Base-by-base conservation (phyloP, 257 asterid species). In the Solanum chilense region DNA sequence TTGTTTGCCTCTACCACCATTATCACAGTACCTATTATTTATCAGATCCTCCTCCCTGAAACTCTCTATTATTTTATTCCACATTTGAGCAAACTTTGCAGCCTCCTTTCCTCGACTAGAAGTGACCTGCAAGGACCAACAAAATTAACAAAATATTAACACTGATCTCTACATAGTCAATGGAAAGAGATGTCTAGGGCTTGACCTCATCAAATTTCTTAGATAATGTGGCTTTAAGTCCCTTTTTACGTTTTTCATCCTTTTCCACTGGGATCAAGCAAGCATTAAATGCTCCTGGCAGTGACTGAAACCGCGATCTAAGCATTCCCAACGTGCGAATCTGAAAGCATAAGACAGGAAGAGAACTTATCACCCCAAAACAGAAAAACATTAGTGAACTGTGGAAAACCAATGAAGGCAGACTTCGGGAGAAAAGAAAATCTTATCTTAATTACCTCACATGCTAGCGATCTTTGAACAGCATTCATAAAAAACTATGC, bases 11-110 rank as follows among this genome's bases (percentile, higher is more conserved):
- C 70, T 69, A 45, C 83, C 68, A 56, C 73, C 49, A 85, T 45
- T 69, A 62, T 44, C 27, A 41, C 5, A 6, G 47, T 89, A 94
- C 99, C 94, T 92, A 86, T 95, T 89, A 91, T 93, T 94, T 85
- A 97, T 97, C 85, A 95, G 90, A 92, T 97, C 99, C 93, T 97
- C 99, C 85, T 97, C 99, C 92, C 99, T 93, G 88, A 97, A 97
- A 90, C 98, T 91, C 92, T 97, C 99, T 80, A 97, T 93, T 71
- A 97, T 97, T 91, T 95, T 95, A 92, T 97, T 97, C 99, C 99
- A 97, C 92, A 97, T 91, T 91, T 97, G 99, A 88, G 99, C 96
- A 91, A 97, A 97, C 82, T 92, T 91, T 82, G 99, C 99, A 69
- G 98, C 98, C 87, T 93, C 95, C 90, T 93, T 92, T 5, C 92